These are phyloP conservation scores for Wickerhamomyces kurtzmanii DNA, from an alignment of 805 yeast genomes.

Conservation along the genomic window DNA sequence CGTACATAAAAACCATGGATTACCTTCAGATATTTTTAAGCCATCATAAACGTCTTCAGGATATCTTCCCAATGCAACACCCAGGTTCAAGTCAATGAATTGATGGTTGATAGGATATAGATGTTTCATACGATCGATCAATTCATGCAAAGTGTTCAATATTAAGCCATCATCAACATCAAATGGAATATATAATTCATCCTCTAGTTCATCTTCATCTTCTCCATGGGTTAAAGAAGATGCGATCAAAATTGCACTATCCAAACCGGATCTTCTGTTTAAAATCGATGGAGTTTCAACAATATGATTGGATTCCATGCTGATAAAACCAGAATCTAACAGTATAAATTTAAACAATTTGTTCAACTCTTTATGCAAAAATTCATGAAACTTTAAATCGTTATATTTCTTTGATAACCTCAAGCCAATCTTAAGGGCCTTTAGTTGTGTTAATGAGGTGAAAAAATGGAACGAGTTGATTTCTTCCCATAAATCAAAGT, in stretches of 20 bases:
- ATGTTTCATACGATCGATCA: slow-evolving; percentile 59
- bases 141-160: slow-evolving; percentile 50
- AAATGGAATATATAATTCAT: slow-evolving; percentile 42
- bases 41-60: slow-evolving; percentile 92
- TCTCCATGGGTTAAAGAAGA: slow-evolving; percentile 31
- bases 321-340: slow-evolving; percentile 24
- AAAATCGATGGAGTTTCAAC: slow-evolving; percentile 55
- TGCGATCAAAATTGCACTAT: slow-evolving; percentile 56
- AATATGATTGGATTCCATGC: slow-evolving; percentile 37
- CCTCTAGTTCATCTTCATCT: slow-evolving; percentile 29
- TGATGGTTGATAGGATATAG: slow-evolving; percentile 71
- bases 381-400: slow-evolving; percentile 12
- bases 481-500: slow-evolving; percentile 96
- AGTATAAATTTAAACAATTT: slow-evolving; percentile 17
- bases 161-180: slow-evolving; percentile 48
- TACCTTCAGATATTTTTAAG: slow-evolving; percentile 59
- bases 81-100: slow-evolving; percentile 26
- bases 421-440: slow-evolving; percentile 54
- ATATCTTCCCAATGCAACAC: slow-evolving; percentile 78
- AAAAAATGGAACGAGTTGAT: slow-evolving; percentile 66
- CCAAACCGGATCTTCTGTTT: slow-evolving; percentile 59
- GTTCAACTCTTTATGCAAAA: slow-evolving; percentile 12
- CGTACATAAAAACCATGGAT: slow-evolving; percentile 88
- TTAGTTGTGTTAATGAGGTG: slow-evolving; percentile 65
- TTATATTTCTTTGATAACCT: slow-evolving; percentile 22